A percentile compares a stretch with the other conserved stretches of the same genome.
Evolutionary conservation across 1,284 basidiomycete genomes (phyloP).

Genomic region (Ganoderma multipileum): DNA sequence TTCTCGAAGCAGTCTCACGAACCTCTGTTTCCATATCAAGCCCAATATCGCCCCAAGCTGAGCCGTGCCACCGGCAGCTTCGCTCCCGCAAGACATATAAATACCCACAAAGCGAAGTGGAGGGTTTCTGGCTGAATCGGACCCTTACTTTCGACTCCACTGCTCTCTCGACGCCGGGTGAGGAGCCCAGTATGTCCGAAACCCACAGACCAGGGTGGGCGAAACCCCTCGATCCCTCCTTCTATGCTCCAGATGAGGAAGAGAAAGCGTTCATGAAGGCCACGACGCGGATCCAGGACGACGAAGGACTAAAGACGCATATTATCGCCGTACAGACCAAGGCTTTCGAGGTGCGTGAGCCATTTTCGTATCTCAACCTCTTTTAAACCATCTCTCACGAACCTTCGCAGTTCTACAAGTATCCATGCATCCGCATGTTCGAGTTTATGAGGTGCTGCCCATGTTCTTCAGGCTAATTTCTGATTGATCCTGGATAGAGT

Average conservation of each 20-base stretch:
- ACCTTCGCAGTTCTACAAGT: conserved; percentile 20
- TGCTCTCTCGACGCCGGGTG: background rate
- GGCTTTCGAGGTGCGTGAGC: conserved; percentile 23
- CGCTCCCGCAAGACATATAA: background rate
- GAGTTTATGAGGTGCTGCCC: conserved; percentile 23
- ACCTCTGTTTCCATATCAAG: background rate
- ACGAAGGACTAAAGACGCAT: conserved; percentile 26
- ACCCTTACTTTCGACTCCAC: too few species aligned
- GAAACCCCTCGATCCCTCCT: conserved; percentile 16
- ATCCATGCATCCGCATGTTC: conserved; percentile 30
- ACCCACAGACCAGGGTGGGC: conserved; percentile 10
- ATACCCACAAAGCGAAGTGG: background rate
- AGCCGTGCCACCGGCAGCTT: background rate
- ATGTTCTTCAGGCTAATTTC: background rate
- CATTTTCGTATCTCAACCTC: background rate
- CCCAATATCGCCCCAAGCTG: background rate
- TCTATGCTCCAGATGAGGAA: conserved; percentile 20
- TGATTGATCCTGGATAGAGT: background rate
- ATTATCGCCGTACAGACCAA: conserved; percentile 23
- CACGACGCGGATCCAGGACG: conserved; percentile 27
- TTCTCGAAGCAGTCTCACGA: background rate
- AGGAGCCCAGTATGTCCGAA: conserved; percentile 6
- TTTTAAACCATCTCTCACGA: background rate
- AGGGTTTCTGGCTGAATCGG: background rate
- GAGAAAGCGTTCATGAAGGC: conserved; percentile 29